Percentiles rank a stretch among this genome's conserved stretches.
phyloP scores from a whole-genome alignment of 352 stramenopile genomes.

The Phytophthora ohioensis region DNA sequence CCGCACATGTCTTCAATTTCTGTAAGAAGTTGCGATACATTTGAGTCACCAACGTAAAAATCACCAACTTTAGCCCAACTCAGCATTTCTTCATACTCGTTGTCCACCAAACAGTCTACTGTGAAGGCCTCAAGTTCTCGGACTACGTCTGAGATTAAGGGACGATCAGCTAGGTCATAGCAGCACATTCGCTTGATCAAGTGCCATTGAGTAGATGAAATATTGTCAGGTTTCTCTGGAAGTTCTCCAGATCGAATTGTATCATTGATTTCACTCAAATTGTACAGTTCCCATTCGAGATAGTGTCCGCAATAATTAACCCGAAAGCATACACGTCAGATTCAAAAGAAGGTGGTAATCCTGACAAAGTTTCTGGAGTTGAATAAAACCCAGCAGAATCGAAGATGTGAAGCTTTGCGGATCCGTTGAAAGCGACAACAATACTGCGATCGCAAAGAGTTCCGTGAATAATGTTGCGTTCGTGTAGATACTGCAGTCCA shows the following conservation, averaged over 20 bases:
- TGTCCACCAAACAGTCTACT: neutral
- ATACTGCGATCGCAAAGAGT: conserved; percentile 19
- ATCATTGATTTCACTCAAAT: neutral
- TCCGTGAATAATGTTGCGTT: conserved; percentile 31
- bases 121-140: conserved; percentile 19
- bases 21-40: neutral
- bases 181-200: conserved; percentile 23
- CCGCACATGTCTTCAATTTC: conserved; percentile 13
- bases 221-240: neutral
- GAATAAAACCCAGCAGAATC: neutral
- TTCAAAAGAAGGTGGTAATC: conserved; percentile 16
- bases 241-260: conserved; percentile 4
- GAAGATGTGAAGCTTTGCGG: conserved; percentile 20
- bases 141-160: conserved; percentile 5
- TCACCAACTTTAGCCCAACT: conserved; percentile 4
- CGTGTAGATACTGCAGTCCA: conserved; percentile 42
- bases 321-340: conserved; percentile 23
- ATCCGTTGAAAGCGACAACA: conserved; percentile 13
- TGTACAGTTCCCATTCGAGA: neutral
- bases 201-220: conserved; percentile 1
- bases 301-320: neutral
- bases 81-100: neutral
- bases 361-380: conserved; percentile 10
- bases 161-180: conserved; percentile 7
- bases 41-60: neutral